These are phyloP conservation scores for Magnolia sinica DNA, from an alignment of 164 flowering plant genomes.

Conservation along the genomic window DNA sequence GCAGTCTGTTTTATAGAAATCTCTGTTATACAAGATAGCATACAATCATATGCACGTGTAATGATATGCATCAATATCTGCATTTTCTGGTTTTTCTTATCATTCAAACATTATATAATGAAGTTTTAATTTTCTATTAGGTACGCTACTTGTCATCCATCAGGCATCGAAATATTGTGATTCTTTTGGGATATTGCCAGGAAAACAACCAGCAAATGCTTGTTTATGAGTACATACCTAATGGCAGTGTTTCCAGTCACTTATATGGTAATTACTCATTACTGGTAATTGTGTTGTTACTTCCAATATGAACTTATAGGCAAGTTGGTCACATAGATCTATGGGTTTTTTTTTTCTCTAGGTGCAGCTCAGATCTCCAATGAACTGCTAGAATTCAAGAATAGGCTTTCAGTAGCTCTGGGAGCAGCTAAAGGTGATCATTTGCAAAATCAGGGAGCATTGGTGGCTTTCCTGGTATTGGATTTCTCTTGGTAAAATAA, in stretches of 20 bases:
- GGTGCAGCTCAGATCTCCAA: constrained; percentile 54
- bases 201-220: constrained; percentile 74
- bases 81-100: neutral
- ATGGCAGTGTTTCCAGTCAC: constrained; percentile 86
- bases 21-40: neutral
- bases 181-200: constrained; percentile 84
- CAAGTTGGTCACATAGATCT: constrained; percentile 1
- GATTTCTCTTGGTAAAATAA: constrained; percentile 30
- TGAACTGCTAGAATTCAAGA: constrained; percentile 83
- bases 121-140: constrained; percentile 31
- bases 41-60: neutral
- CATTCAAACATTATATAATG: neutral
- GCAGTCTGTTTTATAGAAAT: neutral
- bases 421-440: constrained; percentile 99
- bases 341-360: constrained; percentile 17
- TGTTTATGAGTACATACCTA: constrained; percentile 76
- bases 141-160: constrained; percentile 76
- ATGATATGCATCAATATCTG: neutral
- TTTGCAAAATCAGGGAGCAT: constrained; percentile 87
- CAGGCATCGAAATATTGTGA: constrained; percentile 74
- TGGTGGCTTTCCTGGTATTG: constrained; percentile 64
- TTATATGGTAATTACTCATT: constrained; percentile 58
- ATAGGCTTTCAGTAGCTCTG: constrained; percentile 69
- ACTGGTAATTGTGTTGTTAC: constrained; percentile 6
- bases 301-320: neutral